Percentiles rank a stretch among this genome's conserved stretches.
These are phyloP conservation scores for Flaveria linearis DNA, from an alignment of 129 eudicot genomes.

Conservation along the genomic window DNA sequence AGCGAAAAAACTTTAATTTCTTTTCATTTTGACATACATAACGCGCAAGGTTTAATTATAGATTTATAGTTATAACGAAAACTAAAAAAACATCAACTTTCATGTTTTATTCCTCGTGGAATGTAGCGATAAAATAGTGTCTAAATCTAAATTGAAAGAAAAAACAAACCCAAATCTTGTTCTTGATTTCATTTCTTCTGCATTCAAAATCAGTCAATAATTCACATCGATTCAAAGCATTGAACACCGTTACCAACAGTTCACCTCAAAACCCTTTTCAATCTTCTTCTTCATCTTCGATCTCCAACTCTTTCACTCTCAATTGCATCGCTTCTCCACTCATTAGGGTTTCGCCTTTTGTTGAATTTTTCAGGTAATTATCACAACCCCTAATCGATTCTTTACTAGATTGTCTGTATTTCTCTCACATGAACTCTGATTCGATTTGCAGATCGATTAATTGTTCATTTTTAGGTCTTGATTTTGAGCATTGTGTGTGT, in stretches of 20 bases:
- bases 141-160: conserved; percentile 14
- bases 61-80: too few species aligned
- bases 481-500: conserved; percentile 3
- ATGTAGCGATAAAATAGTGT: background rate
- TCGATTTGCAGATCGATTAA: conserved; percentile 8
- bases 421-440: background rate
- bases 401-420: background rate
- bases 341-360: conserved; percentile 15
- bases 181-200: conserved; percentile 20
- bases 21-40: too few species aligned
- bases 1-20: too few species aligned
- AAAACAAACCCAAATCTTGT: conserved; percentile 32
- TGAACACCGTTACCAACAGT: conserved; percentile 10
- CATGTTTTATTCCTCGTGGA: background rate
- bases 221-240: conserved; percentile 16
- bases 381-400: background rate
- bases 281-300: conserved; percentile 15
- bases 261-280: conserved; percentile 29
- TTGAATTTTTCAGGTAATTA: conserved; percentile 14
- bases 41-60: too few species aligned
- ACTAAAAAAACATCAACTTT: too few species aligned
- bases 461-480: conserved; percentile 22
- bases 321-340: conserved; percentile 14
- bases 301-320: conserved; percentile 18
- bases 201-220: conserved; percentile 42